Percentiles rank a stretch among this genome's conserved stretches.
Evolutionary conservation across 805 yeast species (phyloP).

Genomic region (Yarrowia yakushimensis): DNA sequence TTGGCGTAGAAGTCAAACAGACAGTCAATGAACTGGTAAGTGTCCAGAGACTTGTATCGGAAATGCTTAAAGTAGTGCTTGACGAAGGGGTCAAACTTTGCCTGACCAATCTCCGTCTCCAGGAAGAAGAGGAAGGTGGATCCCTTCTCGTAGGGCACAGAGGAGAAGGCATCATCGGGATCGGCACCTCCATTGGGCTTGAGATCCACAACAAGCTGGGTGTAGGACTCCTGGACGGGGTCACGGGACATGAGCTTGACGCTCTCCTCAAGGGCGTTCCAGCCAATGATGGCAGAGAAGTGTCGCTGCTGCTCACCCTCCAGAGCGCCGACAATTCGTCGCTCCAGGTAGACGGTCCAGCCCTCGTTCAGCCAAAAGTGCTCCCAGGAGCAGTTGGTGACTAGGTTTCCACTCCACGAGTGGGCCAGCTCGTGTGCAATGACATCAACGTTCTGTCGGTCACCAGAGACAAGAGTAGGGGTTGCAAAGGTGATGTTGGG

Average conservation of each 20-base stretch:
- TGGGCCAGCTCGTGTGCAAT: constrained; percentile 92
- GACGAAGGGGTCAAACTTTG: constrained; percentile 72
- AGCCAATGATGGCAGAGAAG: constrained; percentile 80
- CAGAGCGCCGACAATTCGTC: constrained; percentile 72
- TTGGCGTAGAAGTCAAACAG: constrained; percentile 59
- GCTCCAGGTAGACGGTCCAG: constrained; percentile 89
- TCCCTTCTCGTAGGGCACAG: constrained; percentile 91
- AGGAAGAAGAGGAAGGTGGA: constrained; percentile 71
- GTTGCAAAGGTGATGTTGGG: constrained; percentile 89
- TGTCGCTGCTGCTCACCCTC: constrained; percentile 78
- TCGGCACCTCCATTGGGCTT: constrained; percentile 54
- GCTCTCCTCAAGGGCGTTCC: constrained; percentile 73
- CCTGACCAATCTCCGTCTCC: constrained; percentile 55
- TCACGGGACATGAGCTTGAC: constrained; percentile 37
- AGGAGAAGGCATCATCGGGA: constrained; percentile 85
- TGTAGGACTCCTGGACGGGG: constrained; percentile 41
- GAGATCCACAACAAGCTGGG: constrained; percentile 67
- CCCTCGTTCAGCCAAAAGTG: constrained; percentile 96
- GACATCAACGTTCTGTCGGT: constrained; percentile 80
- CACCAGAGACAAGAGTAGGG: constrained; percentile 81
- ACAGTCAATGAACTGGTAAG: constrained; percentile 74
- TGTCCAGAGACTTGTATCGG: constrained; percentile 69
- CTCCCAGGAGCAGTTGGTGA: constrained; percentile 87
- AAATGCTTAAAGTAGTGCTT: constrained; percentile 70
- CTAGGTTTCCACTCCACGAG: constrained; percentile 89